Evolutionary conservation across 257 asterid species (phyloP).

Genomic region (Striga asiatica): DNA sequence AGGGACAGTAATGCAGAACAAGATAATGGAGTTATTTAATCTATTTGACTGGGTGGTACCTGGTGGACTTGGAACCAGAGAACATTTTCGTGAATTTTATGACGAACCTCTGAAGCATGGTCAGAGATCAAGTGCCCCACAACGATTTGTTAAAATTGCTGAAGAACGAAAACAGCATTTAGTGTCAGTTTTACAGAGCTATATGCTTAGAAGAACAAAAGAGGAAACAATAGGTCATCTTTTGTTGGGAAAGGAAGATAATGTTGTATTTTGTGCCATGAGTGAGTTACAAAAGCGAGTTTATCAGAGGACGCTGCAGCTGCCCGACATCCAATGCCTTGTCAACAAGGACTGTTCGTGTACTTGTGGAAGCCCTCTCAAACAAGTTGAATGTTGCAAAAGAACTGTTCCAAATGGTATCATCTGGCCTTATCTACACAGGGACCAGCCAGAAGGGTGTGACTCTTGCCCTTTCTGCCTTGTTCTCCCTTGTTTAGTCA

Average conservation of each 20-base stretch:
- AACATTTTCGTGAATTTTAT: slow-evolving; percentile 86
- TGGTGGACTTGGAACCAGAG: slow-evolving; percentile 81
- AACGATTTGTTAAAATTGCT: slow-evolving; percentile 61
- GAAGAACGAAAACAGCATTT: slow-evolving; percentile 75
- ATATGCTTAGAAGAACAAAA: slow-evolving; percentile 89
- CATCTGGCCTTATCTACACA: slow-evolving; percentile 87
- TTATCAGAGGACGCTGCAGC: slow-evolving; percentile 62
- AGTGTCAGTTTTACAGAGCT: slow-evolving; percentile 52
- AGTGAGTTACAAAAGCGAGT: slow-evolving; percentile 82
- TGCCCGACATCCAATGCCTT: slow-evolving; percentile 84
- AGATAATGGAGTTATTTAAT: slow-evolving; percentile 81
- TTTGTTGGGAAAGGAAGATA: slow-evolving; percentile 96
- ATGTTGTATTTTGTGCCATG: slow-evolving; percentile 90
- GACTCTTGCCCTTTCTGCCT: slow-evolving; percentile 94
- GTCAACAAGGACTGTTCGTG: slow-evolving; percentile 84
- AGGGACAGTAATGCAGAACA: slow-evolving; percentile 93
- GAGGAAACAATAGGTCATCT: slow-evolving; percentile 96
- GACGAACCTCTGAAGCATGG: slow-evolving; percentile 97
- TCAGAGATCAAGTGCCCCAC: slow-evolving; percentile 87
- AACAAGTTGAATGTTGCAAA: slow-evolving; percentile 80
- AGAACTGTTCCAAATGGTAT: slow-evolving; percentile 68
- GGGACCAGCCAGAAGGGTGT: slow-evolving; percentile 82
- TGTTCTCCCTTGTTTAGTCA: slow-evolving; percentile 89
- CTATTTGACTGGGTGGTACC: slow-evolving; percentile 80
- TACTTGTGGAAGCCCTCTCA: slow-evolving; percentile 91